Percentiles rank a stretch among this genome's conserved stretches.
phyloP scores from a whole-genome alignment of 2,329 filamentous ascomycete species.

The Paecilomyces variotii region DNA sequence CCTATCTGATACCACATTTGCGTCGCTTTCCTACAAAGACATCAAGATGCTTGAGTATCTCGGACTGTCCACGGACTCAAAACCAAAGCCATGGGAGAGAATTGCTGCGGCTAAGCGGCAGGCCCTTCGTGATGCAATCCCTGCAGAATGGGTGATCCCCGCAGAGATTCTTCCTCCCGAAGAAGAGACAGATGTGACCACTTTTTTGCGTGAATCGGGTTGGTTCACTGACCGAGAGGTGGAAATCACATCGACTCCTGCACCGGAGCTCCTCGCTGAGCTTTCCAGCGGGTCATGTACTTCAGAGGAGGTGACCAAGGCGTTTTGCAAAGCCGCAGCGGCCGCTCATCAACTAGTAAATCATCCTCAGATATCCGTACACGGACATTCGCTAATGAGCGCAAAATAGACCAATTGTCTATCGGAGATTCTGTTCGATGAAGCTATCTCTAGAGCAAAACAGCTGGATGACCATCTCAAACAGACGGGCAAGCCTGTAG shows the following conservation, averaged over 20 bases:
- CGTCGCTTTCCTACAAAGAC: neutral
- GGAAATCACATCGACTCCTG: conserved; percentile 39
- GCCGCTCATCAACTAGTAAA: conserved; percentile 48
- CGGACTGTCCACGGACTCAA: neutral
- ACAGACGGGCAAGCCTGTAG: conserved; percentile 20
- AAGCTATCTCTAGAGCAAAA: neutral
- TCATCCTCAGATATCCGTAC: neutral
- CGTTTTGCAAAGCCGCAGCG: conserved; percentile 48
- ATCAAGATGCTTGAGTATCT: neutral
- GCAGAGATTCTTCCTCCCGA: conserved; percentile 45
- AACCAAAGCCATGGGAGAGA: conserved; percentile 27
- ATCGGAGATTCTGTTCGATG: neutral
- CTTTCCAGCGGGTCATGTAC: conserved; percentile 37
- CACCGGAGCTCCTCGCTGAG: conserved; percentile 25
- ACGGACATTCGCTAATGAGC: neutral
- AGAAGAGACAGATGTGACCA: conserved; percentile 48
- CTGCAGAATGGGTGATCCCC: conserved; percentile 51
- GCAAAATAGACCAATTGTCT: neutral
- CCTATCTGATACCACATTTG: neutral
- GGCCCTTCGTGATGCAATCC: conserved; percentile 43
- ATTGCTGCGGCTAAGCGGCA: conserved; percentile 38
- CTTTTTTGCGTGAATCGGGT: conserved; percentile 48
- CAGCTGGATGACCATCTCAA: neutral
- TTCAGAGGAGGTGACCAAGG: conserved; percentile 42
- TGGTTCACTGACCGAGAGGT: conserved; percentile 51